Percentiles rank a stretch among this genome's conserved stretches.
Evolutionary conservation across 495 filamentous ascomycete species (phyloP).

Genomic region (Xylaria telfairii): DNA sequence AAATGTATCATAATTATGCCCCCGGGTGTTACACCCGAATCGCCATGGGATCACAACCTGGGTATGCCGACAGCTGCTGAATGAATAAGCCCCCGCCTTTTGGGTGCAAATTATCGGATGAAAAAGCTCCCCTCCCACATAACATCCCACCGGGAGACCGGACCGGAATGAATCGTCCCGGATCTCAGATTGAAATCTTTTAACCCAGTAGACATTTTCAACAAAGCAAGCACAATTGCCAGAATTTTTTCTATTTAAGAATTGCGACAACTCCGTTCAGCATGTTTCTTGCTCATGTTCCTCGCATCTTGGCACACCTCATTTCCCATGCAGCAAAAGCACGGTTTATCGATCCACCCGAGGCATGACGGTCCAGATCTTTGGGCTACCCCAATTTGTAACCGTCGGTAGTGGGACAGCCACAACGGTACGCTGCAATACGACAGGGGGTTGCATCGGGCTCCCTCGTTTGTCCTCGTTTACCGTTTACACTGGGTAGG

Average conservation of each 20-base stretch:
- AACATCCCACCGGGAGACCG: neutral
- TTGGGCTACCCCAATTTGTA: conserved; percentile 7
- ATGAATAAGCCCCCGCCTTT: neutral
- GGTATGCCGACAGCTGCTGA: neutral
- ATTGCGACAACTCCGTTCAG: neutral
- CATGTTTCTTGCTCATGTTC: neutral
- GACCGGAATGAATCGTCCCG: neutral
- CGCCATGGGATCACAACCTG: neutral
- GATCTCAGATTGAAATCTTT: neutral
- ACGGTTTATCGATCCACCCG: neutral
- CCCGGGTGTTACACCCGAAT: neutral
- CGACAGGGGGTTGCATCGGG: neutral
- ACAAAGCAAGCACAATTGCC: neutral
- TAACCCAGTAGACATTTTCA: neutral
- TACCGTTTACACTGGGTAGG: no score
- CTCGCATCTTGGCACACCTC: neutral
- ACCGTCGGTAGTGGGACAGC: conserved; percentile 3
- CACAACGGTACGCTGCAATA: neutral
- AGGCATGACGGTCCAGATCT: conserved; percentile 8
- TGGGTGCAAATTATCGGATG: neutral
- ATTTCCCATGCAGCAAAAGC: conserved; percentile 14
- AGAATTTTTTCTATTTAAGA: neutral
- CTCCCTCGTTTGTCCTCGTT: neutral
- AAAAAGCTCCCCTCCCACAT: neutral
- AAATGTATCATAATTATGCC: conserved; percentile 6